Evolutionary conservation across 805 yeast genomes (phyloP).

Genomic region (Sugiyamaella mastotermitis): DNA sequence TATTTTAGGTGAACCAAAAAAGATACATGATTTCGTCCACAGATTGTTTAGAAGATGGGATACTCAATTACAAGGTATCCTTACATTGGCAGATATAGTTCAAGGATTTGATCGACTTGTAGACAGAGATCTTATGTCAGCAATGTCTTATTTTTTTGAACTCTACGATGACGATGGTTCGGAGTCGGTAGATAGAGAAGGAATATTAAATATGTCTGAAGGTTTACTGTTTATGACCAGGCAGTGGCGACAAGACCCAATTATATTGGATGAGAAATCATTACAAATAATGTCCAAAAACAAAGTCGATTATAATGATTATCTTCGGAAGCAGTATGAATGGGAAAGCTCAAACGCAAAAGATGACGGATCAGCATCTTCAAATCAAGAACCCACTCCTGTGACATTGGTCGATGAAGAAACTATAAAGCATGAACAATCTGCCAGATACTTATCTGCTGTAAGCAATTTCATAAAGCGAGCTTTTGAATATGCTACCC

Average conservation of each 20-base stretch:
- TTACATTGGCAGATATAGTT: slow-evolving; percentile 65
- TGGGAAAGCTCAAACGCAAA: slow-evolving; percentile 21
- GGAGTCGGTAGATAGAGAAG: slow-evolving; percentile 68
- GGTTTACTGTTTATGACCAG: slow-evolving; percentile 75
- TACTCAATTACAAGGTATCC: slow-evolving; percentile 40
- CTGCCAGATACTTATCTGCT: slow-evolving; percentile 65
- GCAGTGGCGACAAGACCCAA: slow-evolving; percentile 72
- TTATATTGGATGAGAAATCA: slow-evolving; percentile 57
- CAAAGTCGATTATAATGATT: slow-evolving; percentile 25
- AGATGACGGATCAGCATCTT: slow-evolving; percentile 26
- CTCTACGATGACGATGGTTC: slow-evolving; percentile 58
- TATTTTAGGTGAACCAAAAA: not conserved
- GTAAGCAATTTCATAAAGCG: slow-evolving; percentile 82
- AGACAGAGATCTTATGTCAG: slow-evolving; percentile 69
- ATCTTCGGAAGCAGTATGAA: slow-evolving; percentile 43
- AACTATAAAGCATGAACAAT: slow-evolving; percentile 27
- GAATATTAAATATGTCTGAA: slow-evolving; percentile 78
- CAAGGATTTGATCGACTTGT: slow-evolving; percentile 65
- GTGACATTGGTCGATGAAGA: slow-evolving; percentile 18
- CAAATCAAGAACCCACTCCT: slow-evolving; percentile 27
- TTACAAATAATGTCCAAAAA: slow-evolving; percentile 51
- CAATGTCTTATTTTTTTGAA: slow-evolving; percentile 71
- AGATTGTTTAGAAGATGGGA: slow-evolving; percentile 73
- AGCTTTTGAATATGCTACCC: slow-evolving; percentile 85
- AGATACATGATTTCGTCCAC: slow-evolving; percentile 43